Evolutionary conservation across 2,329 filamentous ascomycete species (phyloP), one percentile per base, ranked within the genome.

Genomic region (Colletotrichum musicola): DNA sequence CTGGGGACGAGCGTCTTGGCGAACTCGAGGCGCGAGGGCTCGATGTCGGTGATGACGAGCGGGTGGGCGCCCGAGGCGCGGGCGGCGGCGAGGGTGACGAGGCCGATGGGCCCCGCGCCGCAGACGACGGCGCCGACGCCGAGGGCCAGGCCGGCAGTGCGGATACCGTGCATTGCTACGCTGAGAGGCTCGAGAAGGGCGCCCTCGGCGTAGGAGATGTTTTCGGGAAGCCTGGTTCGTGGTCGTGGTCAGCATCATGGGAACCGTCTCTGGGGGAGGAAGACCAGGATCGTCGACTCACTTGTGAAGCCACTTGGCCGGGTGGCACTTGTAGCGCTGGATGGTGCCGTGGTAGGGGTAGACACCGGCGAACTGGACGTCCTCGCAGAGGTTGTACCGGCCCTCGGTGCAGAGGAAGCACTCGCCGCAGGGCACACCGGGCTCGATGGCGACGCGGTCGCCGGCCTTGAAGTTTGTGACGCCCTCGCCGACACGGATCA

Each of bases 361-460:
- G 16, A 89, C 88, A 20, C 88, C 88, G 0, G 87, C 81, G 72
- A 91, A 91, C 54, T 83, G 80, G 4, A 91, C 88, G 58, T 88
- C 83, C 70, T 89, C 84, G 74, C 89, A 91, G 6, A 90, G 84
- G 72, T 91, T 91, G 72, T 90, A 90, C 12, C 88, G 85, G 3
- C 89, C 89, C 27, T 85, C 84, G 57, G 77, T 77, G 74, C 89
- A 91, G 18, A 88, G 81, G 72, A 87, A 89, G 74, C 89, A 91
- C 40, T 80, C 76, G 12, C 83, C 83, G 73, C 90, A 93, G 0
- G 90, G 88, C 1, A 91, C 87, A 20, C 89, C 89, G 0, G 89
- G 89, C 73, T 93, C 90, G 16, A 93, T 79, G 4, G 90, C 90
- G 10, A 93, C 89, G 59, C 89, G 81, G 73, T 93, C 90, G 12